Conservation (phyloP, 2,329 filamentous ascomycete genomes). For the Aspergillus uvarum region DNA sequence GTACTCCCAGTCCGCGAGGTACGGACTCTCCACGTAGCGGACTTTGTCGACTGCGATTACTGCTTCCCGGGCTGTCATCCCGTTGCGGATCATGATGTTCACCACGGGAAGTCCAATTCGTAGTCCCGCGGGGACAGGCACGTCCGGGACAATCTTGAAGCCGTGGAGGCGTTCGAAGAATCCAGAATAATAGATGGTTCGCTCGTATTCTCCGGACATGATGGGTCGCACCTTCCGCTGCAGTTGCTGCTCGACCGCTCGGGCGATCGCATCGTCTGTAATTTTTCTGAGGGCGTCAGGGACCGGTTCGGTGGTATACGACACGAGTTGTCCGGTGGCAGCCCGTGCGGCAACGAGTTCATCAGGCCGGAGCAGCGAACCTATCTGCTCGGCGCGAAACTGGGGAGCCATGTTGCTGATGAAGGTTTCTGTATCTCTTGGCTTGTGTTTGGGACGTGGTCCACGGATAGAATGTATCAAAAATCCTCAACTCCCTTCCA, state of each 20-base stretch:
- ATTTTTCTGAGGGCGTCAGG: slow-evolving; percentile 3
- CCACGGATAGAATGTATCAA: too few relatives aligned
- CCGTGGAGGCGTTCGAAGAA: slow-evolving; percentile 26
- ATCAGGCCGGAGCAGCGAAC: slow-evolving; percentile 25
- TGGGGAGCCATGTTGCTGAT: neutral
- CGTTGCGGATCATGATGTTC: neutral
- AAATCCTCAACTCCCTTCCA: too few relatives aligned
- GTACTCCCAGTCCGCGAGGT: slow-evolving; percentile 51
- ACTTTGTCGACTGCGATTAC: slow-evolving; percentile 5
- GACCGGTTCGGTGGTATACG: neutral
- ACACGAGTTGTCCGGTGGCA: slow-evolving; percentile 6
- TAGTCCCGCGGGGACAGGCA: slow-evolving; percentile 3
- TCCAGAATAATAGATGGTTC: slow-evolving; percentile 24
- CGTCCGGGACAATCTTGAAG: slow-evolving; percentile 13
- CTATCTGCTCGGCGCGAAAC: slow-evolving; percentile 29
- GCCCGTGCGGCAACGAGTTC: slow-evolving; percentile 19
- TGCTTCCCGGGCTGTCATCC: slow-evolving; percentile 1
- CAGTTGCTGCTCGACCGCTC: slow-evolving; percentile 20
- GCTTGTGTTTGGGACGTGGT: too few relatives aligned
- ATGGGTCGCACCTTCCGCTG: slow-evolving; percentile 21
- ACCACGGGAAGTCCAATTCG: slow-evolving; percentile 1
- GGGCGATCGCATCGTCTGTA: slow-evolving; percentile 17
- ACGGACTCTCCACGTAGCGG: slow-evolving; percentile 27
- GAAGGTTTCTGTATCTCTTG: neutral
- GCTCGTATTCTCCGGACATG: slow-evolving; percentile 25